Conservation (phyloP, 2,329 filamentous ascomycete genomes). For the Colletotrichum sp. region DNA sequence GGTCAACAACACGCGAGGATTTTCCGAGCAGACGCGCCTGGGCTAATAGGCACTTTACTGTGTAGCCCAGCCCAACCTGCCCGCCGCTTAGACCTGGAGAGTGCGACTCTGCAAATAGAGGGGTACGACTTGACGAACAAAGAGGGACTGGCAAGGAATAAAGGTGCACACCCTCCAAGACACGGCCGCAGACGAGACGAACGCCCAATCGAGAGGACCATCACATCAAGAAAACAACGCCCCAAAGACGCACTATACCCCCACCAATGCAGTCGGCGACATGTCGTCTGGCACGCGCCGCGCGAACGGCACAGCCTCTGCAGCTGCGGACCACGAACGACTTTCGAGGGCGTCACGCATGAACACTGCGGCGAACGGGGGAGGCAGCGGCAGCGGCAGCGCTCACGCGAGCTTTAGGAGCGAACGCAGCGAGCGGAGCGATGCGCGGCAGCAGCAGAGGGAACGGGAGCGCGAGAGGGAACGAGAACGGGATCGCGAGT, state of each 20-base stretch:
- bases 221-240: not conserved
- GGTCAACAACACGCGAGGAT: conserved; percentile 16
- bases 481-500: conserved; percentile 35
- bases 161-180: not conserved
- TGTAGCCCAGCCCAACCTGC: not conserved
- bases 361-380: conserved; percentile 23
- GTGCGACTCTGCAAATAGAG: conserved; percentile 6
- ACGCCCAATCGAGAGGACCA: not conserved
- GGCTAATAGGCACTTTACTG: conserved; percentile 14
- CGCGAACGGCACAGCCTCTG: conserved; percentile 35
- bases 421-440: conserved; percentile 27
- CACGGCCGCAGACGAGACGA: not conserved
- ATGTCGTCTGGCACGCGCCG: conserved; percentile 50
- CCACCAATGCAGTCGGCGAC: conserved; percentile 39
- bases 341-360: conserved; percentile 34
- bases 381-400: not conserved
- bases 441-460: conserved; percentile 10
- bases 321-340: conserved; percentile 36
- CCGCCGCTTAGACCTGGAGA: not conserved
- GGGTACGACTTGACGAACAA: not conserved
- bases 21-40: conserved; percentile 20
- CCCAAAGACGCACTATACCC: not conserved
- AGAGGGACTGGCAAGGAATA: not conserved
- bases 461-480: conserved; percentile 4
- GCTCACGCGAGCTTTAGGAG: conserved; percentile 33